Conservation (phyloP, 768 basidiomycete species). For the Mrakia blollopis region DNA sequence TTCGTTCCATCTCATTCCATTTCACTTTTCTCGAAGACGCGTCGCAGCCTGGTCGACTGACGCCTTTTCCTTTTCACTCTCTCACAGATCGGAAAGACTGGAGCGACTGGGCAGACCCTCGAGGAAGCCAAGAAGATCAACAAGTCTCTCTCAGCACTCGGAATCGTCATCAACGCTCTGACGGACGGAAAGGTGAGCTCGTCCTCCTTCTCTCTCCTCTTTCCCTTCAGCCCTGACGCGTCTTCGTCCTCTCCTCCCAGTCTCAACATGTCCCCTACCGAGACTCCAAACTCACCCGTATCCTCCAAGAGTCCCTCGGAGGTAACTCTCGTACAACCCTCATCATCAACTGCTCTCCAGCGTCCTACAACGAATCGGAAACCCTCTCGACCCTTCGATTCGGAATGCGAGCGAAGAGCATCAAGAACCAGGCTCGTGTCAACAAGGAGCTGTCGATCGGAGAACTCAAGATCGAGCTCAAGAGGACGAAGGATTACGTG, state of each 20-base stretch:
- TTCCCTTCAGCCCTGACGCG: too few relatives aligned
- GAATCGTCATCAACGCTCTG: constrained; percentile 98
- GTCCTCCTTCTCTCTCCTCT: background rate
- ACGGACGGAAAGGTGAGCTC: constrained; percentile 84
- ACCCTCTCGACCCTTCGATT: constrained; percentile 96
- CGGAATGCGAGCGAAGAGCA: constrained; percentile 99
- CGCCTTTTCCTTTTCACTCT: background rate
- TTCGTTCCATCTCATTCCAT: constrained; percentile 26
- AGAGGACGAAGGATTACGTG: constrained; percentile 86
- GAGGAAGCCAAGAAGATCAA: constrained; percentile 99
- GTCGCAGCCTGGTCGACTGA: background rate
- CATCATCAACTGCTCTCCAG: constrained; percentile 94
- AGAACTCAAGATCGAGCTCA: constrained; percentile 86
- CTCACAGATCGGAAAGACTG: constrained; percentile 85
- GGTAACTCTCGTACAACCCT: constrained; percentile 85
- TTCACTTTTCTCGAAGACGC: background rate
- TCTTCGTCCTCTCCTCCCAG: constrained; percentile 47
- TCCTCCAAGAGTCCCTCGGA: constrained; percentile 95
- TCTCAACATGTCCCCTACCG: constrained; percentile 96
- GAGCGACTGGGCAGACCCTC: constrained; percentile 94
- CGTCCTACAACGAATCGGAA: constrained; percentile 93
- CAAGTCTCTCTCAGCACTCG: constrained; percentile 92
- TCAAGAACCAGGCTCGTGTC: constrained; percentile 99
- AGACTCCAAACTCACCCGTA: constrained; percentile 97
- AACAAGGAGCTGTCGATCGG: constrained; percentile 92